Conservation (phyloP, 768 basidiomycete genomes). For the Mycena venus region DNA sequence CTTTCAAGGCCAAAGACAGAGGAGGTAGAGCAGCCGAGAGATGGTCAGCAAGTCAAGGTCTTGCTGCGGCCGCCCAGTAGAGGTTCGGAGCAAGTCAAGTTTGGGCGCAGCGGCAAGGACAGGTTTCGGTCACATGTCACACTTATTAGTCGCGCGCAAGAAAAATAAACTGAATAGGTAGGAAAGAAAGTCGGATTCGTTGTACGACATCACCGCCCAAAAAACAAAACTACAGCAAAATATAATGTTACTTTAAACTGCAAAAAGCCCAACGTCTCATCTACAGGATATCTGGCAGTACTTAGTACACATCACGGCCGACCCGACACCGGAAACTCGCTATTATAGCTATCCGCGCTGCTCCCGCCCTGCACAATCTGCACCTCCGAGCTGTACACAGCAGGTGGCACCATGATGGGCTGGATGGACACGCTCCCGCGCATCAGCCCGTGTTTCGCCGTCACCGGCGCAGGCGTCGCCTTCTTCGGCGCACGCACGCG, state of each 20-base stretch:
- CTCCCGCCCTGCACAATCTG: conserved; percentile 32
- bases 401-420: conserved; percentile 32
- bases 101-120: not conserved
- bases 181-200: not conserved
- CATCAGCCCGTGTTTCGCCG: conserved; percentile 18
- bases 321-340: conserved; percentile 24
- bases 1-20: not conserved
- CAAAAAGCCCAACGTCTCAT: not conserved
- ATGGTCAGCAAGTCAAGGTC: not conserved
- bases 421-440: conserved; percentile 35
- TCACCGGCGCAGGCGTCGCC: conserved; percentile 28
- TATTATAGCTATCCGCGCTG: conserved; percentile 31
- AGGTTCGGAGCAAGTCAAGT: not conserved
- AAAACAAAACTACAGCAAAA: not conserved
- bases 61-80: not conserved
- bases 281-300: not conserved
- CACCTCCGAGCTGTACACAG: conserved; percentile 23
- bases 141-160: not conserved
- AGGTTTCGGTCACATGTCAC: not conserved
- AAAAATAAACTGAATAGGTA: not conserved
- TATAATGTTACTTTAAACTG: not conserved
- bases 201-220: not conserved
- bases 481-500: conserved; percentile 29
- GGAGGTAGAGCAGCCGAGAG: not conserved
- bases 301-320: not conserved